Base-by-base conservation (phyloP, 768 basidiomycete species). In the Scleroderma citrinum region DNA sequence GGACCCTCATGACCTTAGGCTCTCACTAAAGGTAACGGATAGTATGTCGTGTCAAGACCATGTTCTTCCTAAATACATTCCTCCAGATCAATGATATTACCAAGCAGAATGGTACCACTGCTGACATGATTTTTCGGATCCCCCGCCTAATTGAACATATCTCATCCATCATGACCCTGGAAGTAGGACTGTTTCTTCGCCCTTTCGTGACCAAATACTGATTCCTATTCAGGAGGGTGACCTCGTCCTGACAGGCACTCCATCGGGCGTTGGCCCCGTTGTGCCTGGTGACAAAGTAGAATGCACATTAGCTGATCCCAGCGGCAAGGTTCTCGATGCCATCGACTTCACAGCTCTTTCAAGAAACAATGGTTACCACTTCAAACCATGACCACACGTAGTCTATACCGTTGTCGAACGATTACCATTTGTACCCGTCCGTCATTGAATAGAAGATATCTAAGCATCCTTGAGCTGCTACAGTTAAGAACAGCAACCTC, bases 141-240 rank as follows among this genome's bases (percentile, higher is more conserved):
- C 92, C 93, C 1, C 75, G 80, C 19, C 75, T 98, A 44, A 86
- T 98, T 54, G 81, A 87, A 55, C 93, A 95, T 61, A 77, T 95
- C 48, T 95, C 93, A 2, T 88, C 91, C 4, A 94, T 99, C 67
- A 96, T 98, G 93, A 85, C 86, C 0, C 76, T 99, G n/a, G 92
- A 96, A 77, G 93, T 87, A 14, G 2, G 36, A 3, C 5, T 11
- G 39, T 5, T 26, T 31, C 6, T 19, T 46, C 36, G 7, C 43
- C 24, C 6, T 8, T 8, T 13, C 7, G 21, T 2, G 26, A 12
- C 44, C n/a, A 21, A 20, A 46, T 46, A 23, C 46, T 35, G 14
- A 39, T 47, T 43, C 20, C 21, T 12, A 11, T 20, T 13, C 64
- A 94, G 89, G 91, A 93, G 66, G 91, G 91, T 12, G 93, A 96